Percentiles rank a stretch among this genome's conserved stretches.
Conservation (phyloP, 2,329 filamentous ascomycete species). For the Tolypocladium sp. region DNA sequence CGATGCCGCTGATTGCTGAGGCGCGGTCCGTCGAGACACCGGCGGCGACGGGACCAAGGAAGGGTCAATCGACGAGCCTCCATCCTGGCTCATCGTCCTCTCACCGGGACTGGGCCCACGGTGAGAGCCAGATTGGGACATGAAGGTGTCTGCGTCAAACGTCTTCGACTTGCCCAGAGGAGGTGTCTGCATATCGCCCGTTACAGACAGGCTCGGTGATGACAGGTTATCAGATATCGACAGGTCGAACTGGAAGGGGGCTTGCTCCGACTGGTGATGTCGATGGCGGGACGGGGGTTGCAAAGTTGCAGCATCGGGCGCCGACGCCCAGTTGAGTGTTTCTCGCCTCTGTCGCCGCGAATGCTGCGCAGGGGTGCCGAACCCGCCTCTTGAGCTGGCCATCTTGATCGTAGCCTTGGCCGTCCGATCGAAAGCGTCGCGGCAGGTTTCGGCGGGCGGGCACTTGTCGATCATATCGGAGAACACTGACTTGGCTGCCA, state of each 20-base stretch:
- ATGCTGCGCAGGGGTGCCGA: constrained; percentile 39
- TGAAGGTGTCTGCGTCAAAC: constrained; percentile 21
- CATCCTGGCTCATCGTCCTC: constrained; percentile 17
- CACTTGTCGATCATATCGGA: constrained; percentile 90
- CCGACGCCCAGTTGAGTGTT: constrained; percentile 19
- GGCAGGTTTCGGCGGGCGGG: constrained; percentile 86
- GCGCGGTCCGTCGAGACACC: constrained; percentile 25
- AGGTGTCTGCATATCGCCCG: constrained; percentile 30
- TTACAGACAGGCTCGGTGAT: constrained; percentile 28
- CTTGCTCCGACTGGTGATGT: constrained; percentile 19
- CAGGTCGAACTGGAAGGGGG: constrained; percentile 25
- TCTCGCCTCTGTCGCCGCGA: constrained; percentile 15
- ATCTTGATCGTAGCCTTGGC: constrained; percentile 93
- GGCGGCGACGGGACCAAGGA: constrained; percentile 35
- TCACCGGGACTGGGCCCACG: constrained; percentile 20
- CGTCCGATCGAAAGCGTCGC: constrained; percentile 90
- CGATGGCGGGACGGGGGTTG: constrained; percentile 13
- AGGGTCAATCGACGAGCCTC: constrained; percentile 25
- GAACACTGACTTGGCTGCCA: constrained; percentile 87
- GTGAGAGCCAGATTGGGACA: constrained; percentile 19
- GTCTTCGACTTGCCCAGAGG: constrained; percentile 26
- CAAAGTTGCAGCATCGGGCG: constrained; percentile 15
- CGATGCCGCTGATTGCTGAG: constrained; percentile 18
- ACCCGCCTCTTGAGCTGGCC: constrained; percentile 80
- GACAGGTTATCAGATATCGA: constrained; percentile 29